These are phyloP conservation scores for Fusarium coffeatum DNA, from an alignment of 2,329 filamentous ascomycete species.

Conservation along the genomic window DNA sequence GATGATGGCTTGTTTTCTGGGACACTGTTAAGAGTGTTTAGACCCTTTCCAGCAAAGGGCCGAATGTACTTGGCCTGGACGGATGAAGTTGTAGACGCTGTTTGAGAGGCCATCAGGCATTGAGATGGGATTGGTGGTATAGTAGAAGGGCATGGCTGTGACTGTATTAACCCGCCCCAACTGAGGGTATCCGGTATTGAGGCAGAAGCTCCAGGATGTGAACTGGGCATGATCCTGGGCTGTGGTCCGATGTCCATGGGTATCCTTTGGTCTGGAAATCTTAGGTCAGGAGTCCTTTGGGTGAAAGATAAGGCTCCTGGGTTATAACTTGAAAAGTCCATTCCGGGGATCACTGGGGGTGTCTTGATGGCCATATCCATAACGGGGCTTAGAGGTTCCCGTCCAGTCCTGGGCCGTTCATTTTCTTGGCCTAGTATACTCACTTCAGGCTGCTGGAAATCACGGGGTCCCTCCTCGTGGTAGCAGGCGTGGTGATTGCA, in stretches of 20 bases:
- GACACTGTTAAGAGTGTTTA: constrained; percentile 62
- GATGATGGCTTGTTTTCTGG: constrained; percentile 46
- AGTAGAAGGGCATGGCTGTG: constrained; percentile 51
- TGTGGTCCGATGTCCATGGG: constrained; percentile 38
- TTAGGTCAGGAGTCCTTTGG: constrained; percentile 47
- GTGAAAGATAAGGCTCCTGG: constrained; percentile 51
- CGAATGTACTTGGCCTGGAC: constrained; percentile 62
- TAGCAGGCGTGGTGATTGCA: constrained; percentile 72
- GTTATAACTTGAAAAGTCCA: constrained; percentile 57
- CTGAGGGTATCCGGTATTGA: constrained; percentile 66
- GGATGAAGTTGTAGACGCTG: constrained; percentile 64
- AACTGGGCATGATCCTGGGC: constrained; percentile 32
- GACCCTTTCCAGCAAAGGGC: constrained; percentile 67
- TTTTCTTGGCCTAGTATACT: constrained; percentile 62
- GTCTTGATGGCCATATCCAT: constrained; percentile 60
- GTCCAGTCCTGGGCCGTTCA: constrained; percentile 60
- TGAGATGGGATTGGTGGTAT: constrained; percentile 63
- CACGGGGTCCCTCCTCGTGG: constrained; percentile 61
- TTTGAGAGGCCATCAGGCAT: constrained; percentile 63
- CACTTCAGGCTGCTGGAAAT: constrained; percentile 41
- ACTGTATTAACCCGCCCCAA: constrained; percentile 60
- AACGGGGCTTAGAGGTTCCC: constrained; percentile 65
- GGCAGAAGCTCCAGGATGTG: constrained; percentile 43
- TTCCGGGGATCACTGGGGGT: constrained; percentile 50
- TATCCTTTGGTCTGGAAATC: constrained; percentile 42